These are phyloP conservation scores for Thielaviopsis musarum DNA, from an alignment of 2,329 filamentous ascomycete species.

Conservation along the genomic window DNA sequence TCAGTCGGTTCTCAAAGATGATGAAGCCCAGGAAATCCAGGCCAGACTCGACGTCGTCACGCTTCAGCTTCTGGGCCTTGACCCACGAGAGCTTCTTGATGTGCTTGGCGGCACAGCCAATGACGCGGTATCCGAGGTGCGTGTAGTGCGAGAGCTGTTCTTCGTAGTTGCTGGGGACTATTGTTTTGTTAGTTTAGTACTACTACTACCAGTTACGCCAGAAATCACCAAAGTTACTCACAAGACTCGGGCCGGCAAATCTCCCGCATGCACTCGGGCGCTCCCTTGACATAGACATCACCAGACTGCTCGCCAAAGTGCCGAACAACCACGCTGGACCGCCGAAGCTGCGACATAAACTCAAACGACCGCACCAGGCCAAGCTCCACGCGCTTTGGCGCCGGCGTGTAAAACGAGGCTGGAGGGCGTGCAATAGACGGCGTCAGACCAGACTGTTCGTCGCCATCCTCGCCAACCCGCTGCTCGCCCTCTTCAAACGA, in stretches of 20 bases:
- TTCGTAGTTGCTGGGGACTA: conserved; percentile 75
- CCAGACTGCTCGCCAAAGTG: conserved; percentile 73
- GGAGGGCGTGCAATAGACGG: conserved; percentile 85
- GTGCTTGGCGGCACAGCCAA: conserved; percentile 83
- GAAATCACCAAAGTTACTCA: conserved; percentile 25
- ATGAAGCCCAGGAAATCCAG: conserved; percentile 92
- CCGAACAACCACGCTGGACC: conserved; percentile 83
- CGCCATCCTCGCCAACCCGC: conserved; percentile 51
- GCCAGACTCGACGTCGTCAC: conserved; percentile 64
- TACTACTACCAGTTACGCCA: background rate
- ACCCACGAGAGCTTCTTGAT: conserved; percentile 81
- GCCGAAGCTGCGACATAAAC: conserved; percentile 80
- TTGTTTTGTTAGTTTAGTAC: background rate
- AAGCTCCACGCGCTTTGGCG: conserved; percentile 39
- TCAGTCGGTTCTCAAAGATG: conserved; percentile 96
- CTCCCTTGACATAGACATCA: conserved; percentile 87
- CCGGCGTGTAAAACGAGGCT: background rate
- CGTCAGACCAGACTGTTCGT: conserved; percentile 57
- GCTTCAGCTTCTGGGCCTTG: conserved; percentile 85
- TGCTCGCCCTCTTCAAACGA: conserved; percentile 77
- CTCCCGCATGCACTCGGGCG: conserved; percentile 88
- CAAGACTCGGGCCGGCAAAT: conserved; percentile 74
- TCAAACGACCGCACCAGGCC: conserved; percentile 87
- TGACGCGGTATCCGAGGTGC: conserved; percentile 89
- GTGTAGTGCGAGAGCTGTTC: conserved; percentile 82